Percentiles rank a stretch among this genome's conserved stretches.
phyloP scores from a whole-genome alignment of 441 rosid species.

The Daphne laureola region DNA sequence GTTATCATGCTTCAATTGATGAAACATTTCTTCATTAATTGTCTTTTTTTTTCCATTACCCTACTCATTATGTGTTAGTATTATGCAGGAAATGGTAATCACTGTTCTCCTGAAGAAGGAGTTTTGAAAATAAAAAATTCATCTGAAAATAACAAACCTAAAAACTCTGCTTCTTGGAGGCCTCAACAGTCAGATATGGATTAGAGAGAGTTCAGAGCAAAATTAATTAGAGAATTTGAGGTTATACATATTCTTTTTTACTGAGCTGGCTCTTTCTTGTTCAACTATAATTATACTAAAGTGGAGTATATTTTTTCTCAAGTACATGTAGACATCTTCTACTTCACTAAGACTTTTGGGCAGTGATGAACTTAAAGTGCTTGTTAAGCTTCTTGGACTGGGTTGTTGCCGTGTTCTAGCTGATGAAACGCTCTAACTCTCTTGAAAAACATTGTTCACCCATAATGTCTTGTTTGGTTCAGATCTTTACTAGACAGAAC shows the following conservation, averaged over 20 bases:
- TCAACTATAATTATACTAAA: no score
- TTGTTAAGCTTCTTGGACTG: background rate
- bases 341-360: background rate
- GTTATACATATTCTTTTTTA: conserved; percentile 28
- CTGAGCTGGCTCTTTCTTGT: background rate
- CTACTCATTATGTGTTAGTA: conserved; percentile 1
- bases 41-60: background rate
- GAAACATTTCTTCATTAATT: background rate
- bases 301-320: no score
- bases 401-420: background rate
- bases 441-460: no score
- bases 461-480: no score
- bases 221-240: conserved; percentile 65
- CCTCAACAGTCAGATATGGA: conserved; percentile 38
- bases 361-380: background rate
- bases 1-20: background rate
- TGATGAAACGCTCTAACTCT: background rate
- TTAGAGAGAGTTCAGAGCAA: conserved; percentile 95
- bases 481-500: no score
- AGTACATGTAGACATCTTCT: background rate
- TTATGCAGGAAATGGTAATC: conserved; percentile 40
- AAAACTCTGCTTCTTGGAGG: conserved; percentile 46
- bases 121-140: conserved; percentile 45
- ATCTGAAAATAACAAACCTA: conserved; percentile 44
- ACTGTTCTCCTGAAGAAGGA: conserved; percentile 42